phyloP scores from a whole-genome alignment of 1,139 yeast species.

The Scheffersomyces illinoinensis region DNA sequence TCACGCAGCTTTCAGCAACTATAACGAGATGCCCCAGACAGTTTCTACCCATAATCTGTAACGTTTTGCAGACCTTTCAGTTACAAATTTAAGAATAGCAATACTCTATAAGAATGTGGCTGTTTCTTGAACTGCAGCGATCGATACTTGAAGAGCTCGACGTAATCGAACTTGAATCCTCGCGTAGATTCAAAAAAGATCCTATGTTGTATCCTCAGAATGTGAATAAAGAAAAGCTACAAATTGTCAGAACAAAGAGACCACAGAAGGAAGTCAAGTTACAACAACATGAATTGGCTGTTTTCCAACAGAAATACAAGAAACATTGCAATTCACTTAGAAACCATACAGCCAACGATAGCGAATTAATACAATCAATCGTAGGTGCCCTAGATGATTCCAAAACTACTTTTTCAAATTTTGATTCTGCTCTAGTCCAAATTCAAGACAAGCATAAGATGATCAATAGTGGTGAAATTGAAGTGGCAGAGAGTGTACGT shows the following conservation, averaged over 20 bases:
- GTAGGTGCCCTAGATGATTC: conserved; percentile 28
- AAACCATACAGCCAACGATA: conserved; percentile 14
- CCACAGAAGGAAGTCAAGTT: conserved; percentile 46
- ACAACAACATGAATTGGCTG: conserved; percentile 70
- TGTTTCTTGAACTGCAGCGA: conserved; percentile 38
- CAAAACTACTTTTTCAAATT: conserved; percentile 32
- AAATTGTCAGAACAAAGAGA: conserved; percentile 22
- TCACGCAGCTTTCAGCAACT: neutral
- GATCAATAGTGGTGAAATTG: conserved; percentile 3
- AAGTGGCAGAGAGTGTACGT: conserved; percentile 31
- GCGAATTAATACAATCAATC: conserved; percentile 19
- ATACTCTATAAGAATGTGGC: conserved; percentile 20
- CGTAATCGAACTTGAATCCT: conserved; percentile 31
- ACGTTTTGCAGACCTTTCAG: too few relatives aligned
- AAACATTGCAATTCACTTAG: conserved; percentile 31
- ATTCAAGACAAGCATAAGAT: conserved; percentile 30
- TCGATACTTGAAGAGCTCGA: conserved; percentile 39
- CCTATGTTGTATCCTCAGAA: conserved; percentile 15
- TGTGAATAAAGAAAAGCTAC: neutral
- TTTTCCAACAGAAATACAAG: conserved; percentile 51
- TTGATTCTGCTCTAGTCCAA: conserved; percentile 41
- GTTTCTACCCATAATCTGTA: neutral
- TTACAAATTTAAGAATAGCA: too few relatives aligned
- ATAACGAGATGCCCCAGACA: neutral
- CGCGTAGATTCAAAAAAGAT: conserved; percentile 32